These are phyloP conservation scores for Salix arbutifolia DNA, from an alignment of 345 rosid genomes.

Conservation along the genomic window DNA sequence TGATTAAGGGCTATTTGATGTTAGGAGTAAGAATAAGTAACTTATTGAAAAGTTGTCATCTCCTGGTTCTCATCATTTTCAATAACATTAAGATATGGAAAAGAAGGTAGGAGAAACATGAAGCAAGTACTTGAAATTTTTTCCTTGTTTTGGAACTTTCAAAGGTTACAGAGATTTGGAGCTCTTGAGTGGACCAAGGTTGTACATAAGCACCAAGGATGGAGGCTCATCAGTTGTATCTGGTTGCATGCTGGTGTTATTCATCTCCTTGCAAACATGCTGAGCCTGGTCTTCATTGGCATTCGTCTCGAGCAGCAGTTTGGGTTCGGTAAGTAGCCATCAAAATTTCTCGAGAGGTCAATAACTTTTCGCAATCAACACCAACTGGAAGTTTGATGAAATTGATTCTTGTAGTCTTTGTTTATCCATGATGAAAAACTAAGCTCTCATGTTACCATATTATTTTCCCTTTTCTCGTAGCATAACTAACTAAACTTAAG, in stretches of 20 bases:
- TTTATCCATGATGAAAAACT: background rate
- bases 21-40: background rate
- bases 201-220: slow-evolving; percentile 20
- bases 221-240: slow-evolving; percentile 27
- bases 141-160: background rate
- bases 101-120: background rate
- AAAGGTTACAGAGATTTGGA: slow-evolving; percentile 24
- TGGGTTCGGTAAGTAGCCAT: slow-evolving; percentile 20
- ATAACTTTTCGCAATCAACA: background rate
- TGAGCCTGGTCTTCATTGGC: slow-evolving; percentile 26
- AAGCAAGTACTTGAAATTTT: background rate
- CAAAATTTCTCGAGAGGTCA: background rate
- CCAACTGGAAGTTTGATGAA: background rate
- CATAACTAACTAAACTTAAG: background rate
- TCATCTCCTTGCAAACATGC: slow-evolving; percentile 29
- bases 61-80: background rate
- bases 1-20: background rate
- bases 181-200: slow-evolving; percentile 18
- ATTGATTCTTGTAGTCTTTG: background rate
- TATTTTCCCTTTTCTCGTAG: background rate
- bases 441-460: background rate
- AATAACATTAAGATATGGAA: background rate
- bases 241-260: slow-evolving; percentile 32
- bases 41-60: no score
- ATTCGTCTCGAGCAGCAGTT: slow-evolving; percentile 31